A percentile compares a stretch with the other conserved stretches of the same genome.
Conservation (phyloP, 2,329 filamentous ascomycete species). For the Scedosporium minutisporum region DNA sequence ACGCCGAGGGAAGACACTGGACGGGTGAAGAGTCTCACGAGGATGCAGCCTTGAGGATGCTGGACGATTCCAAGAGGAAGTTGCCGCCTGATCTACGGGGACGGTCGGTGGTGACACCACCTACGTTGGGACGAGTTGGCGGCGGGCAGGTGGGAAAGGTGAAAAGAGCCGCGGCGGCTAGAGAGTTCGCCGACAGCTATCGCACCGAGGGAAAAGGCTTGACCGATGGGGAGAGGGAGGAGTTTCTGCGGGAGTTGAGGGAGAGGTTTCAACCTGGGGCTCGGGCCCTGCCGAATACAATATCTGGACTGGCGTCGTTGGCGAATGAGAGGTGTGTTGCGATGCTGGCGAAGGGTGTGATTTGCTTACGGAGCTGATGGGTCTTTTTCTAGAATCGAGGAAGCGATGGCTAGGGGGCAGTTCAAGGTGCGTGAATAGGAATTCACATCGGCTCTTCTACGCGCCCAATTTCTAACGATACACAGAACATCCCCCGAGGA, state of each 20-base stretch:
- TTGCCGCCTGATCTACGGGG: slow-evolving; percentile 40
- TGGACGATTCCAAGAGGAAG: slow-evolving; percentile 67
- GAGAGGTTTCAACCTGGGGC: slow-evolving; percentile 70
- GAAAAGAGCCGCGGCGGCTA: slow-evolving; percentile 42
- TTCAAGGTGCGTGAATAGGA: slow-evolving; percentile 40
- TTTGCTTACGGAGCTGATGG: not conserved
- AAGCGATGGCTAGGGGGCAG: slow-evolving; percentile 84
- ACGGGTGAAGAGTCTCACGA: slow-evolving; percentile 63
- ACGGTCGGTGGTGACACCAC: slow-evolving; percentile 25
- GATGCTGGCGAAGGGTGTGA: not conserved
- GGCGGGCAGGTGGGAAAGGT: slow-evolving; percentile 24
- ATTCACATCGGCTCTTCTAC: not conserved
- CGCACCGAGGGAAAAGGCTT: slow-evolving; percentile 38
- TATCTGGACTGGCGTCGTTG: slow-evolving; percentile 69
- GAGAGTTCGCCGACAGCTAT: slow-evolving; percentile 48
- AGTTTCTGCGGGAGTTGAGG: slow-evolving; percentile 61
- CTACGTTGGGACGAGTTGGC: slow-evolving; percentile 39
- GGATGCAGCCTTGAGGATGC: slow-evolving; percentile 75
- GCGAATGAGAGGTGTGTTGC: slow-evolving; percentile 58
- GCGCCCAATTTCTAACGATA: not conserved
- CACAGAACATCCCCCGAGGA: slow-evolving; percentile 62
- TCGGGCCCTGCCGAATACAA: slow-evolving; percentile 62
- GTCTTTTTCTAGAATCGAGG: slow-evolving; percentile 55
- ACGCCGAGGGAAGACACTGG: slow-evolving; percentile 65
- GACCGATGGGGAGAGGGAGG: slow-evolving; percentile 62